Conservation (phyloP, 2,329 filamentous ascomycete genomes). For the Exserohilum turcica region DNA sequence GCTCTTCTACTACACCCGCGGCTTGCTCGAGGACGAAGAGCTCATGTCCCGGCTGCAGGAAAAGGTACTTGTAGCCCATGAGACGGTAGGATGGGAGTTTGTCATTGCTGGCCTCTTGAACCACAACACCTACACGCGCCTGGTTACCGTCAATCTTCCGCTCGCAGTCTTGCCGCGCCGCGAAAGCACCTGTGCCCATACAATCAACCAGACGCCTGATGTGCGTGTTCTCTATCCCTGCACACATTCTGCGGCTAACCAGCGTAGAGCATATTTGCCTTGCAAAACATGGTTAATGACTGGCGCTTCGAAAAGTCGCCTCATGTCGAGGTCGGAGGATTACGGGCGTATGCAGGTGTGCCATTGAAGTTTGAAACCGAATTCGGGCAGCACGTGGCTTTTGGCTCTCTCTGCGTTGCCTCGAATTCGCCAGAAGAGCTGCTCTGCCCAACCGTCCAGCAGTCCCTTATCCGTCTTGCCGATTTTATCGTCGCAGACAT, state of each 20-base stretch:
- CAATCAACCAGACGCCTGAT: conserved; percentile 44
- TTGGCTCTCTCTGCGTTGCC: conserved; percentile 54
- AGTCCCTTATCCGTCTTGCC: conserved; percentile 45
- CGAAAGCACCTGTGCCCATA: conserved; percentile 55
- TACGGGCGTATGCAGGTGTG: conserved; percentile 51
- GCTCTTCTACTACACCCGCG: conserved; percentile 54
- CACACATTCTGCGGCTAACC: conserved; percentile 7
- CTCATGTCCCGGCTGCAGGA: conserved; percentile 51
- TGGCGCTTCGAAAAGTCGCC: conserved; percentile 54
- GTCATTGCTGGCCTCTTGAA: conserved; percentile 54
- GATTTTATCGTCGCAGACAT: conserved; percentile 52
- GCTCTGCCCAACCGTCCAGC: conserved; percentile 41
- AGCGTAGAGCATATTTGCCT: conserved; percentile 46
- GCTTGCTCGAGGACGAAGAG: conserved; percentile 49
- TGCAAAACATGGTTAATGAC: conserved; percentile 51
- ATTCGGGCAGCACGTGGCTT: conserved; percentile 47
- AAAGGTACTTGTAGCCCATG: conserved; percentile 50
- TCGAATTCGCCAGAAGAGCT: conserved; percentile 44
- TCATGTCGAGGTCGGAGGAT: conserved; percentile 49
- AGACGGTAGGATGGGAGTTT: conserved; percentile 54
- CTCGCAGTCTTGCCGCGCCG: conserved; percentile 52
- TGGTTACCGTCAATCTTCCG: conserved; percentile 51
- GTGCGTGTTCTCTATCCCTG: conserved; percentile 23
- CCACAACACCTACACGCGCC: conserved; percentile 51
- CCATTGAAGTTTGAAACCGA: conserved; percentile 50